Percentiles rank a stretch among this genome's conserved stretches.
phyloP scores from a whole-genome alignment of 202 grass and related monocot genomes.

The Schoenoplectus tabernaemontani region DNA sequence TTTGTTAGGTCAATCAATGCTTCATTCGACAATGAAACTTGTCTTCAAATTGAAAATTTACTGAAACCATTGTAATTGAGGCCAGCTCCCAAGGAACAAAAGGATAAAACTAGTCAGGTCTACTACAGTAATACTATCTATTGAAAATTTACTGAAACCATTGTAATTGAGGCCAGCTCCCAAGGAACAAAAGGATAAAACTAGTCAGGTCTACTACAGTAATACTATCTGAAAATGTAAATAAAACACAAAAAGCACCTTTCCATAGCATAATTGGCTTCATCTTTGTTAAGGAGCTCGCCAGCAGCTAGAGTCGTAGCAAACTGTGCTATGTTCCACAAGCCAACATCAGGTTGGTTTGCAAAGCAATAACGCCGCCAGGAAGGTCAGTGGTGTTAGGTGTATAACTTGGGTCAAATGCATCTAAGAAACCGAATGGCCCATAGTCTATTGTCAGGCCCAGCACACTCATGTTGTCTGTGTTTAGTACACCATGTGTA shows the following conservation, averaged over 20 bases:
- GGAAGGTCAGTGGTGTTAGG: slow-evolving; percentile 95
- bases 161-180: background rate
- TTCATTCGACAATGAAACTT: background rate
- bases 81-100: too few species aligned
- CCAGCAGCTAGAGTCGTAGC: slow-evolving; percentile 59
- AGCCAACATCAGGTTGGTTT: slow-evolving; percentile 92
- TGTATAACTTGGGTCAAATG: slow-evolving; percentile 83
- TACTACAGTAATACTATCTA: too few species aligned
- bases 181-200: background rate
- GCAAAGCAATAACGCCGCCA: slow-evolving; percentile 91
- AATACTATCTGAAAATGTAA: slow-evolving; percentile 16
- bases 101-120: too few species aligned
- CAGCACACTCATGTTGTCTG: slow-evolving; percentile 93
- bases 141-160: background rate
- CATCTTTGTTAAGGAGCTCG: slow-evolving; percentile 70
- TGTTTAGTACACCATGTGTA: slow-evolving; percentile 94
- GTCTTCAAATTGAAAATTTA: background rate
- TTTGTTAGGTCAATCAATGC: background rate
- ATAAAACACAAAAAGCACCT: slow-evolving; percentile 39
- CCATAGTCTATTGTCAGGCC: slow-evolving; percentile 94
- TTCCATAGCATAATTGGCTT: slow-evolving; percentile 93
- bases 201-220: background rate
- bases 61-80: too few species aligned
- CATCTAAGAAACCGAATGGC: slow-evolving; percentile 94
- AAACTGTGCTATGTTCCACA: slow-evolving; percentile 96